Conservation (phyloP, 495 filamentous ascomycete genomes). For the Penicillium pancosmium region DNA sequence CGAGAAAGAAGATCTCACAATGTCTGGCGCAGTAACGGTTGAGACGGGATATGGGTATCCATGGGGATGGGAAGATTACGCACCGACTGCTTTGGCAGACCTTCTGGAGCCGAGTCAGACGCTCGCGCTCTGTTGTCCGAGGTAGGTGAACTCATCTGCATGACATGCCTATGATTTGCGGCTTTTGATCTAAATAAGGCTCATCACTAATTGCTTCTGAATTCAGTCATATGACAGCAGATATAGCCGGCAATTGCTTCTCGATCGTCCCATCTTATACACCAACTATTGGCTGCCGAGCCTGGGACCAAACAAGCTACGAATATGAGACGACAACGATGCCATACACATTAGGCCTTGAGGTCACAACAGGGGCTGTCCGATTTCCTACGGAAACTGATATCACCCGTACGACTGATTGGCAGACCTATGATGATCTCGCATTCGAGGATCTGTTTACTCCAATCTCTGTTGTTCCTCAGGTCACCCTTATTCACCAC, state of each 20-base stretch:
- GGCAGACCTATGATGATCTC: neutral
- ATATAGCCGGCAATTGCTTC: conserved; percentile 1
- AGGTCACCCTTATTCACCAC: conserved; percentile 10
- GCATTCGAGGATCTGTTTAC: neutral
- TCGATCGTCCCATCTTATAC: conserved; percentile 1
- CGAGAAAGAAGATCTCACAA: neutral
- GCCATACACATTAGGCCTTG: too few species aligned
- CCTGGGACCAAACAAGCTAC: neutral
- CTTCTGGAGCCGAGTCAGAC: conserved; percentile 9
- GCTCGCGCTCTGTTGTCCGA: conserved; percentile 11
- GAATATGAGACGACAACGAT: neutral
- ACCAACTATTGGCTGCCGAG: conserved; percentile 2
- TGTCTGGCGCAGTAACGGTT: too few species aligned
- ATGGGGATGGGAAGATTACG: neutral
- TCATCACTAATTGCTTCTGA: neutral
- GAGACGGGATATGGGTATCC: too few species aligned
- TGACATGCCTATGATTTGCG: neutral
- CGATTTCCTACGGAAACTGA: neutral
- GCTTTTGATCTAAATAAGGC: neutral
- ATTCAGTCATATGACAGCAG: neutral
- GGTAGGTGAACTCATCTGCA: neutral
- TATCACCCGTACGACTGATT: neutral
- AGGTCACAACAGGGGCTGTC: neutral
- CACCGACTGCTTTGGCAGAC: conserved; percentile 1
- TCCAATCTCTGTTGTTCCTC: neutral